Conservation (phyloP, 495 filamentous ascomycete species). For the Xylaria acuta region DNA sequence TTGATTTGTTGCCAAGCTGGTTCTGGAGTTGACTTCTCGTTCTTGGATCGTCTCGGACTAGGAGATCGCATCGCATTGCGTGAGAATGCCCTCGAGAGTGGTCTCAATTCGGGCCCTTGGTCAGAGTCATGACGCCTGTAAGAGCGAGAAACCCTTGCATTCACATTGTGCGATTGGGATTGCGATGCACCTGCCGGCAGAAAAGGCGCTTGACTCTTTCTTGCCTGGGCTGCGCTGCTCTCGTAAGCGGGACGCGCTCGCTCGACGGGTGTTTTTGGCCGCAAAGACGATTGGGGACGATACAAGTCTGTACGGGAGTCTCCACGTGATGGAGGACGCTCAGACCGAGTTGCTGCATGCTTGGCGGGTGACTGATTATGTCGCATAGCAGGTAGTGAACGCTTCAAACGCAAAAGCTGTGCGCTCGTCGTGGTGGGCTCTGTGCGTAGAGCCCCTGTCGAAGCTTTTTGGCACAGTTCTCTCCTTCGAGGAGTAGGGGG, state of each 20-base stretch:
- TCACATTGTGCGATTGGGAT: slow-evolving; percentile 79
- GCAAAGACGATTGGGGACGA: slow-evolving; percentile 51
- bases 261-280: slow-evolving; percentile 79
- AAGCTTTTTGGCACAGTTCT: slow-evolving; percentile 62
- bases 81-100: slow-evolving; percentile 61
- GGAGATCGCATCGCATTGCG: slow-evolving; percentile 62
- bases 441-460: slow-evolving; percentile 56
- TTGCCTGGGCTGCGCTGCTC: slow-evolving; percentile 55
- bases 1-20: slow-evolving; percentile 64
- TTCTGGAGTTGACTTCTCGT: slow-evolving; percentile 49
- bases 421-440: slow-evolving; percentile 74
- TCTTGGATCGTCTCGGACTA: slow-evolving; percentile 54
- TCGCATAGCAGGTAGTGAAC: slow-evolving; percentile 84
- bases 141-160: slow-evolving; percentile 69
- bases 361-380: slow-evolving; percentile 55
- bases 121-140: slow-evolving; percentile 79
- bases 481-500: slow-evolving; percentile 66
- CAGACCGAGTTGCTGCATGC: slow-evolving; percentile 51
- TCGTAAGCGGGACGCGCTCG: slow-evolving; percentile 58
- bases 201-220: slow-evolving; percentile 74
- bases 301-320: slow-evolving; percentile 44
- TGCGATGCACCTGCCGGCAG: slow-evolving; percentile 77
- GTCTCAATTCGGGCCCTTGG: slow-evolving; percentile 59
- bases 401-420: slow-evolving; percentile 81
- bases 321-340: slow-evolving; percentile 56